phyloP scores from a whole-genome alignment of 306 rosid genomes.

The Lathyrus oleraceus region DNA sequence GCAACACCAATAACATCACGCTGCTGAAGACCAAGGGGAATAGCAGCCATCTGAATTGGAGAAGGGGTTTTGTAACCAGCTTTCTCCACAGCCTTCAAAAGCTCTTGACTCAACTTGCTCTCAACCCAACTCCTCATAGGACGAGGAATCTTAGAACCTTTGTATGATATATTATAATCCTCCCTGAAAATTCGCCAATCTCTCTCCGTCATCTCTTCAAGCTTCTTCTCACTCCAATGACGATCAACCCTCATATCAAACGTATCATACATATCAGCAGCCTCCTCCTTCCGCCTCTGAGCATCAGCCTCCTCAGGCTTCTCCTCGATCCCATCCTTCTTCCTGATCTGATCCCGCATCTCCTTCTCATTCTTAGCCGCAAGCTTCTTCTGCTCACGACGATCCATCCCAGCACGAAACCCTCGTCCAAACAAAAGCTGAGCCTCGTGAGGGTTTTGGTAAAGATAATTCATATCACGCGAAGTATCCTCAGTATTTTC shows the following conservation, averaged over 20 bases:
- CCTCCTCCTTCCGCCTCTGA: constrained; percentile 76
- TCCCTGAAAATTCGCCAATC: constrained; percentile 93
- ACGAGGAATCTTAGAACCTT: constrained; percentile 83
- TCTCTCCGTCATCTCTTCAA: constrained; percentile 82
- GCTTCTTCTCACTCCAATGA: constrained; percentile 92
- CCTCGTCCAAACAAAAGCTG: constrained; percentile 84
- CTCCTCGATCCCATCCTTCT: constrained; percentile 81
- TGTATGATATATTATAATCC: constrained; percentile 78
- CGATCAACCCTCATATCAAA: constrained; percentile 91
- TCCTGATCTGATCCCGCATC: constrained; percentile 64
- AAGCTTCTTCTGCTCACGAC: constrained; percentile 90
- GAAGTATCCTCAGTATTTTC: constrained; percentile 92
- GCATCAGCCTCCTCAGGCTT: constrained; percentile 86
- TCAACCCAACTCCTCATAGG: constrained; percentile 84
- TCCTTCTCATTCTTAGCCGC: constrained; percentile 93
- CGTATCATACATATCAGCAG: constrained; percentile 72
- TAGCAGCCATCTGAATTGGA: constrained; percentile 95
- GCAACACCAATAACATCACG: constrained; percentile 91
- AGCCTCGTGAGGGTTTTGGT: constrained; percentile 93
- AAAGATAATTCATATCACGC: constrained; percentile 73
- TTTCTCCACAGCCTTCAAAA: constrained; percentile 77
- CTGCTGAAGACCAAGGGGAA: constrained; percentile 81
- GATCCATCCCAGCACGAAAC: constrained; percentile 86
- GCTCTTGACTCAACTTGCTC: constrained; percentile 67
- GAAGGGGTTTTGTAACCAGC: constrained; percentile 91